Percentiles rank a stretch among this genome's conserved stretches.
Conservation (phyloP, 2,329 filamentous ascomycete species). For the Phyllosticta citribraziliensis region DNA sequence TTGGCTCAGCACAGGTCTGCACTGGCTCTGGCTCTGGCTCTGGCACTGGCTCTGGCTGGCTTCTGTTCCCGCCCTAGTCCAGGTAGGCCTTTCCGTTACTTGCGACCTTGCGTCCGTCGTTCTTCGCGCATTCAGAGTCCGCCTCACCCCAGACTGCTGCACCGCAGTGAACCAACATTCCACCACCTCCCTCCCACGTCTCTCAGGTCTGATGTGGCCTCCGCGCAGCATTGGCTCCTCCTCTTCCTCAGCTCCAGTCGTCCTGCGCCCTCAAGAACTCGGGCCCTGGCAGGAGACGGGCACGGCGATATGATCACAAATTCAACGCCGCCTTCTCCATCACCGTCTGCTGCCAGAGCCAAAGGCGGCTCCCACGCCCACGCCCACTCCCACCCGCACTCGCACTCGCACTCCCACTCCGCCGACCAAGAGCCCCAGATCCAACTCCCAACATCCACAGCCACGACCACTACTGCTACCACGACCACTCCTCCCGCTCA, state of each 20-base stretch:
- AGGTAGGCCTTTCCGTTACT: background rate
- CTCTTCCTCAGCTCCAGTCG: constrained; percentile 8
- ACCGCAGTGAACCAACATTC: too few species aligned
- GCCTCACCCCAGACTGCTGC: background rate
- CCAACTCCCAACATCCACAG: background rate
- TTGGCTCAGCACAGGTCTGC: too few species aligned
- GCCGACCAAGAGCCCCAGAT: background rate
- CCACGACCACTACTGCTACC: background rate
- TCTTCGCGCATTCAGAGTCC: constrained; percentile 7
- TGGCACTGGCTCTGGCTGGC: too few species aligned
- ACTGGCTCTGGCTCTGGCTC: too few species aligned
- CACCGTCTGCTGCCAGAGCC: background rate
- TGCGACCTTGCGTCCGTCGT: constrained; percentile 2
- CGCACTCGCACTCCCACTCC: background rate
- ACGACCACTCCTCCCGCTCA: constrained; percentile 13
- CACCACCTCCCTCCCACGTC: background rate
- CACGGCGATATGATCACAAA: constrained; percentile 10
- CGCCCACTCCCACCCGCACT: background rate
- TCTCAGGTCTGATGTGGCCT: constrained; percentile 10
- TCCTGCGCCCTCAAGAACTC: constrained; percentile 6
- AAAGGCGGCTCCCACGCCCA: background rate
- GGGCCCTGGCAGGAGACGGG: constrained; percentile 11
- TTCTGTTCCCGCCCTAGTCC: background rate
- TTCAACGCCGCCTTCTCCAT: constrained; percentile 7
- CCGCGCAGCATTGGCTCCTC: constrained; percentile 9